phyloP scores from a whole-genome alignment of 176 grass and related monocot genomes.

The Oropetium thomaeum region DNA sequence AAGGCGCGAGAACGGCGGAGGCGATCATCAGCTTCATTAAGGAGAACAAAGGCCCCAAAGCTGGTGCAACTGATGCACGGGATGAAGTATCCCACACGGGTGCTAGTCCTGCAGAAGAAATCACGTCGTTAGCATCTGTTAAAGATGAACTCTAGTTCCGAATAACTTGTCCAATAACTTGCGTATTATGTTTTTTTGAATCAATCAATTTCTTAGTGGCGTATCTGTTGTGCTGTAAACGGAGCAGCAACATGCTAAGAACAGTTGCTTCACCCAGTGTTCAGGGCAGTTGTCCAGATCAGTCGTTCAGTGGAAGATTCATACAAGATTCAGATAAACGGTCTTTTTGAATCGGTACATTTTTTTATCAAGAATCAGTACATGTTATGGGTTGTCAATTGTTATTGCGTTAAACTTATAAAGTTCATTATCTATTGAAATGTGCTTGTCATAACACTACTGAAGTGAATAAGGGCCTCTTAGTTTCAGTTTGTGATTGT shows the following conservation, averaged over 20 bases:
- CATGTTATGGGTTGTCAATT: not conserved
- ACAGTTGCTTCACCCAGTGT: not conserved
- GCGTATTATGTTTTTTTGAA: not conserved
- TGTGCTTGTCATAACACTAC: not conserved
- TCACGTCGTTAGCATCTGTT: slow-evolving; percentile 7
- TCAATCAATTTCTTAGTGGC: slow-evolving; percentile 4
- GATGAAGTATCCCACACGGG: slow-evolving; percentile 19
- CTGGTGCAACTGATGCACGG: not conserved
- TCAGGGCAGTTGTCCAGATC: not conserved
- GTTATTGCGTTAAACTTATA: not conserved
- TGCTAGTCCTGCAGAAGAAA: slow-evolving; percentile 23
- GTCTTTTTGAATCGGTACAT: not conserved
- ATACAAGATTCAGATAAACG: not conserved
- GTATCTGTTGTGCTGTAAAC: not conserved
- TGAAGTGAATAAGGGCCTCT: slow-evolving; percentile 26
- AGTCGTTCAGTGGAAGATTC: not conserved
- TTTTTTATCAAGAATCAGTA: not conserved
- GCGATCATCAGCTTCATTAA: slow-evolving; percentile 68
- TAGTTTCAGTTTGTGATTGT: too few species aligned
- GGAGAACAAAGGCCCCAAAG: slow-evolving; percentile 47
- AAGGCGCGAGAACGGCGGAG: slow-evolving; percentile 42
- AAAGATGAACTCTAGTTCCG: slow-evolving; percentile 92
- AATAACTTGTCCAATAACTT: not conserved
- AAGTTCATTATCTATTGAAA: not conserved
- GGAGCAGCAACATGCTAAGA: not conserved